phyloP scores from a whole-genome alignment of 2,329 filamentous ascomycete genomes.

The Pseudogymnoascus sp. region DNA sequence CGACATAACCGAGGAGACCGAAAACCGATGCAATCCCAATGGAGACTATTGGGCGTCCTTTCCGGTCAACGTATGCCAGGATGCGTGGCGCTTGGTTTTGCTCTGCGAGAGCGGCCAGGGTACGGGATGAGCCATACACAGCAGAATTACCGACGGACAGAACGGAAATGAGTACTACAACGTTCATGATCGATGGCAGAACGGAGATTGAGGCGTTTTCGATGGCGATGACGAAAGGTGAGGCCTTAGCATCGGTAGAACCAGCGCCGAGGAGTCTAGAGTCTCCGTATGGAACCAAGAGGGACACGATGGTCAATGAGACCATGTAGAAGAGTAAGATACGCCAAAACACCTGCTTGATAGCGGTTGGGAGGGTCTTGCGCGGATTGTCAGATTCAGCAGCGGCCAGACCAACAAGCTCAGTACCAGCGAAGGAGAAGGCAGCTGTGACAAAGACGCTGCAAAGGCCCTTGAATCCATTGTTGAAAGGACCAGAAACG shows the following conservation, averaged over 20 bases:
- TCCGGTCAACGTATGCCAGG: slow-evolving; percentile 49
- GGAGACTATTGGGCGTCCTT: slow-evolving; percentile 46
- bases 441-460: slow-evolving; percentile 55
- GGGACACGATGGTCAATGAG: slow-evolving; percentile 42
- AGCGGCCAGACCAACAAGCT: slow-evolving; percentile 44
- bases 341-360: slow-evolving; percentile 48
- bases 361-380: slow-evolving; percentile 41
- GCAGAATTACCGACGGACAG: slow-evolving; percentile 51
- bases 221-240: slow-evolving; percentile 51
- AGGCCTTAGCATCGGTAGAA: slow-evolving; percentile 31
- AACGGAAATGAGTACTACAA: slow-evolving; percentile 50
- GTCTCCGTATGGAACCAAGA: slow-evolving; percentile 40
- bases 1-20: slow-evolving; percentile 42
- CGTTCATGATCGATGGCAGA: slow-evolving; percentile 51
- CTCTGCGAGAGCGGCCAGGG: slow-evolving; percentile 50
- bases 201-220: slow-evolving; percentile 43
- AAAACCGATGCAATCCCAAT: slow-evolving; percentile 40
- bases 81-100: slow-evolving; percentile 50
- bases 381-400: slow-evolving; percentile 43
- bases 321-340: slow-evolving; percentile 46
- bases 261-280: slow-evolving; percentile 34
- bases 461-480: slow-evolving; percentile 49
- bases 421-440: slow-evolving; percentile 46
- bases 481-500: slow-evolving; percentile 31
- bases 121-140: slow-evolving; percentile 52